Conservation (phyloP, 1,284 basidiomycete species). For the Sporisorium exsertum region DNA sequence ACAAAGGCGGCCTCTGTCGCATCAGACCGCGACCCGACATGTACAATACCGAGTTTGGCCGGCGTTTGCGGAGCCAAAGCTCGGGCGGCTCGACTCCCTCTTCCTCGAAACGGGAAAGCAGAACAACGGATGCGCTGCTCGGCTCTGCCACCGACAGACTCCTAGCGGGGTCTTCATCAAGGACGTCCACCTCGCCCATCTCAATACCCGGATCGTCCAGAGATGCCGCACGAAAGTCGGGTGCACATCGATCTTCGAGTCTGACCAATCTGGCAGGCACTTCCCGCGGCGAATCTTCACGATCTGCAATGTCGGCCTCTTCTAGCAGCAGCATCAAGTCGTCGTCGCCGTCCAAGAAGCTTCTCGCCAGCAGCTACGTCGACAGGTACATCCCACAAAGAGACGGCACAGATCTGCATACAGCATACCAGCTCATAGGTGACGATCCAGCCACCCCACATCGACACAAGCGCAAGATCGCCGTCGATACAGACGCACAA, state of each 20-base stretch:
- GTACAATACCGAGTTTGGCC: constrained; percentile 64
- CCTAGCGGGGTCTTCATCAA: constrained; percentile 21
- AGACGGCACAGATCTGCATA: constrained; percentile 72
- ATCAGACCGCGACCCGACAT: constrained; percentile 27
- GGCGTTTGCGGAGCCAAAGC: constrained; percentile 55
- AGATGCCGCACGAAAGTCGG: constrained; percentile 22
- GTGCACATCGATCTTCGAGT: constrained; percentile 48
- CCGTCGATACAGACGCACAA: constrained; percentile 62
- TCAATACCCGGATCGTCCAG: constrained; percentile 36
- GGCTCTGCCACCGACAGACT: constrained; percentile 37
- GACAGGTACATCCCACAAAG: constrained; percentile 72
- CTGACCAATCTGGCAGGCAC: constrained; percentile 28
- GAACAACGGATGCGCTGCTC: constrained; percentile 30
- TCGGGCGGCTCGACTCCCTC: constrained; percentile 46
- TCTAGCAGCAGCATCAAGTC: constrained; percentile 29
- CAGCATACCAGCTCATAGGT: constrained; percentile 72
- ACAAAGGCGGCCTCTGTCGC: constrained; percentile 12
- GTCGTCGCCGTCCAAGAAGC: constrained; percentile 35
- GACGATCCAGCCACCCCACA: constrained; percentile 67
- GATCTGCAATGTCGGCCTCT: constrained; percentile 25
- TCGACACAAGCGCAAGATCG: constrained; percentile 59
- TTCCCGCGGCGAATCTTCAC: constrained; percentile 35
- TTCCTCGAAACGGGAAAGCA: constrained; percentile 31
- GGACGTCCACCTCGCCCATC: constrained; percentile 21
- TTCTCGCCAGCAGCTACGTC: constrained; percentile 34